Percentiles rank a stretch among this genome's conserved stretches.
phyloP scores from a whole-genome alignment of 2,329 filamentous ascomycete species.

The Alternaria ethzedia region DNA sequence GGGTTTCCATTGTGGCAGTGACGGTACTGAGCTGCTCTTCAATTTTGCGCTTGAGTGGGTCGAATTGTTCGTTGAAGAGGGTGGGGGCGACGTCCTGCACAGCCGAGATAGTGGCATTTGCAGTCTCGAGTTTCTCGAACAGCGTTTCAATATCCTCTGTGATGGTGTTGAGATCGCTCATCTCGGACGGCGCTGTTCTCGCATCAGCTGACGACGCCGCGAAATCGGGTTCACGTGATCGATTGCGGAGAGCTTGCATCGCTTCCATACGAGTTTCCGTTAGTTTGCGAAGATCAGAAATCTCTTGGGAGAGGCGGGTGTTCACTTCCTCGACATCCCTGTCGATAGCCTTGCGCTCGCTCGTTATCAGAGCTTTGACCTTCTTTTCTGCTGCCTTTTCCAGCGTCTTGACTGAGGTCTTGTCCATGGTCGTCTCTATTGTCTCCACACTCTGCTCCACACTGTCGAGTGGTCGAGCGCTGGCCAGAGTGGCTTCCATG shows the following conservation, averaged over 20 bases:
- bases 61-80: slow-evolving; percentile 13
- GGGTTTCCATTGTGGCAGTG: not conserved
- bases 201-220: not conserved
- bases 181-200: not conserved
- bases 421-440: not conserved
- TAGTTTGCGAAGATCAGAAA: not conserved
- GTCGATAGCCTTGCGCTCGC: not conserved
- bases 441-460: not conserved
- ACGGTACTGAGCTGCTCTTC: not conserved
- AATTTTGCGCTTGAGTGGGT: slow-evolving; percentile 9
- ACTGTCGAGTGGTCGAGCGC: not conserved
- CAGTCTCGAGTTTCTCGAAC: not conserved
- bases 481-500: not conserved
- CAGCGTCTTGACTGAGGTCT: not conserved
- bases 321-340: not conserved
- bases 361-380: not conserved
- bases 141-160: not conserved
- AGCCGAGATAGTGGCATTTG: not conserved
- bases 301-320: not conserved
- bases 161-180: not conserved
- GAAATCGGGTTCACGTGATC: not conserved
- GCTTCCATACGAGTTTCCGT: not conserved
- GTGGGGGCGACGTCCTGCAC: slow-evolving; percentile 1
- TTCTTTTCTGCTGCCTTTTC: not conserved
- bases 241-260: not conserved